Conservation (phyloP, 2,329 filamentous ascomycete genomes). For the Shiraia bambusicola region DNA sequence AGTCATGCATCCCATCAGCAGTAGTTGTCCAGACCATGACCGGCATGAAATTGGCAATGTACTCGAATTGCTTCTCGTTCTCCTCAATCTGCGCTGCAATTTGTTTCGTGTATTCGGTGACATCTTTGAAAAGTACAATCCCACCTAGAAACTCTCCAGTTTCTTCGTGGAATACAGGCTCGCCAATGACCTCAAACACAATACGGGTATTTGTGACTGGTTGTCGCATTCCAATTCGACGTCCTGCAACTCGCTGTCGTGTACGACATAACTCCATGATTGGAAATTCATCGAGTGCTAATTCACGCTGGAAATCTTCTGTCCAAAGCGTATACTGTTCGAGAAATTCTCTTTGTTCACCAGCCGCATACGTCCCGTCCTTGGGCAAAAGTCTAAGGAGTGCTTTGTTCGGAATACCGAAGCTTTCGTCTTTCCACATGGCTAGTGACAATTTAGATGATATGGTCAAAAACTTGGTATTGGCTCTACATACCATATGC, state of each 20-base stretch:
- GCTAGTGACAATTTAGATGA: constrained; percentile 35
- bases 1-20: constrained; percentile 67
- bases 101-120: constrained; percentile 68
- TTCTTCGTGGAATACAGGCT: constrained; percentile 65
- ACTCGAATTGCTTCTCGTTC: constrained; percentile 72
- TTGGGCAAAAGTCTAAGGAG: constrained; percentile 48
- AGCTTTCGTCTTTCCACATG: constrained; percentile 78
- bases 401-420: constrained; percentile 72
- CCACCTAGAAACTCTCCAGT: constrained; percentile 74
- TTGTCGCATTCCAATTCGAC: constrained; percentile 63
- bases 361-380: constrained; percentile 38
- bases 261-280: constrained; percentile 65
- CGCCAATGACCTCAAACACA: constrained; percentile 66
- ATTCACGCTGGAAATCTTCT: constrained; percentile 63
- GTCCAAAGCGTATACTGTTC: constrained; percentile 63
- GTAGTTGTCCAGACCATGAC: constrained; percentile 70
- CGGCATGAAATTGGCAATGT: constrained; percentile 68
- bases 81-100: constrained; percentile 69
- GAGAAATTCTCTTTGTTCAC: constrained; percentile 55
- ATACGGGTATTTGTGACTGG: constrained; percentile 54
- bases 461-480: background rate
- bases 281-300: constrained; percentile 64
- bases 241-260: constrained; percentile 59
- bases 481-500: constrained; percentile 54
- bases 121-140: constrained; percentile 70